These are phyloP conservation scores for Solanum chaucha DNA, from an alignment of 257 asterid genomes.

Conservation along the genomic window DNA sequence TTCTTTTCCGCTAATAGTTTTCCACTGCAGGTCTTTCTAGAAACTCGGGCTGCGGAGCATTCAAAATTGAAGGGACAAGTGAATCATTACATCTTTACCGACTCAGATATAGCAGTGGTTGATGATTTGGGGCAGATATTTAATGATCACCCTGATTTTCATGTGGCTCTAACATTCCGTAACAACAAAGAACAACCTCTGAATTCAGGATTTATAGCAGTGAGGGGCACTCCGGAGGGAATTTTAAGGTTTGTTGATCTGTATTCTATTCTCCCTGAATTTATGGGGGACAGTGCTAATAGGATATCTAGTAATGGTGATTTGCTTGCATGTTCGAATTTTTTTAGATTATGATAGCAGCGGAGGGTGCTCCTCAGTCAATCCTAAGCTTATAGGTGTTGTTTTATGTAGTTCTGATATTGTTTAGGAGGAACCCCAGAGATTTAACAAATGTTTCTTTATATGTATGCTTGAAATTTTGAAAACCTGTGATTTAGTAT, in stretches of 20 bases:
- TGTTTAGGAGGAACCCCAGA: neutral
- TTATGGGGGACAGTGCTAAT: neutral
- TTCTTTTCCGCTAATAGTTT: neutral
- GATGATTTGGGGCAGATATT: constrained; percentile 60
- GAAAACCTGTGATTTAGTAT: neutral
- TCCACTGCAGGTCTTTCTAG: constrained; percentile 55
- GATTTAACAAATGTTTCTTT: neutral
- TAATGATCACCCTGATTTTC: constrained; percentile 50
- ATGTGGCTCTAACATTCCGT: constrained; percentile 86
- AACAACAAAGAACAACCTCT: constrained; percentile 93
- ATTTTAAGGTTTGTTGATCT: constrained; percentile 49
- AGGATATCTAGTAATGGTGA: neutral
- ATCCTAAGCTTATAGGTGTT: neutral
- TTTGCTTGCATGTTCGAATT: neutral
- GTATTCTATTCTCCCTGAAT: neutral
- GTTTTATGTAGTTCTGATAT: neutral
- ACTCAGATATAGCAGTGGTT: constrained; percentile 85
- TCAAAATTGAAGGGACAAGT: constrained; percentile 33
- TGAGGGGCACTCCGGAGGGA: constrained; percentile 76
- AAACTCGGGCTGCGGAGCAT: constrained; percentile 41
- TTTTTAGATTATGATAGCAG: neutral
- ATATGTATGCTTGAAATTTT: neutral
- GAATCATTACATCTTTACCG: constrained; percentile 71
- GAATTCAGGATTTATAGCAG: constrained; percentile 93
- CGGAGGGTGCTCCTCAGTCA: neutral